Evolutionary conservation across 73 alveolate genomes (phyloP).

Genomic region (Tetrahymena malaccensis): DNA sequence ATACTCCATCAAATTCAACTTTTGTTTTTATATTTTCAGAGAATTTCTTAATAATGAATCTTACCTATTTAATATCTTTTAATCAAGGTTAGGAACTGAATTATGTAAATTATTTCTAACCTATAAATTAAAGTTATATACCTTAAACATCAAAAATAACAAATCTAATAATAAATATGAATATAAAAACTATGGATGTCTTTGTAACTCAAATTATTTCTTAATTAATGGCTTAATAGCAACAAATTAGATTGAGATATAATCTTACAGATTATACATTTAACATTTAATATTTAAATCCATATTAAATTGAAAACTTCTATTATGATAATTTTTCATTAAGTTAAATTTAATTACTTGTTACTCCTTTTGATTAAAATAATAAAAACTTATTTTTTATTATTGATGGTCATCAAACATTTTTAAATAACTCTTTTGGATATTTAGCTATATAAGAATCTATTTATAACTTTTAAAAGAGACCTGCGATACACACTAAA

Average conservation of each 20-base stretch:
- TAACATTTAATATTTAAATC: background rate
- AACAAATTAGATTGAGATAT: background rate
- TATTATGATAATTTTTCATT: background rate
- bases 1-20: background rate
- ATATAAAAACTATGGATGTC: background rate
- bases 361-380: background rate
- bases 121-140: too few species aligned
- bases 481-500: background rate
- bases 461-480: too few species aligned
- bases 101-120: background rate
- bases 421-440: background rate
- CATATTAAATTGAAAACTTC: background rate
- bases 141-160: background rate
- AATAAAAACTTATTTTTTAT: too few species aligned
- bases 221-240: too few species aligned
- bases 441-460: background rate
- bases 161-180: too few species aligned
- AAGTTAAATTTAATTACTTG: too few species aligned
- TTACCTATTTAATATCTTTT: background rate
- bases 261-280: background rate
- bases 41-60: background rate
- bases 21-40: background rate
- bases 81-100: background rate
- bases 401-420: background rate
- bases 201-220: background rate